These are phyloP conservation scores for Tolypocladium endophyticum DNA, from an alignment of 2,329 filamentous ascomycete species.

Conservation along the genomic window DNA sequence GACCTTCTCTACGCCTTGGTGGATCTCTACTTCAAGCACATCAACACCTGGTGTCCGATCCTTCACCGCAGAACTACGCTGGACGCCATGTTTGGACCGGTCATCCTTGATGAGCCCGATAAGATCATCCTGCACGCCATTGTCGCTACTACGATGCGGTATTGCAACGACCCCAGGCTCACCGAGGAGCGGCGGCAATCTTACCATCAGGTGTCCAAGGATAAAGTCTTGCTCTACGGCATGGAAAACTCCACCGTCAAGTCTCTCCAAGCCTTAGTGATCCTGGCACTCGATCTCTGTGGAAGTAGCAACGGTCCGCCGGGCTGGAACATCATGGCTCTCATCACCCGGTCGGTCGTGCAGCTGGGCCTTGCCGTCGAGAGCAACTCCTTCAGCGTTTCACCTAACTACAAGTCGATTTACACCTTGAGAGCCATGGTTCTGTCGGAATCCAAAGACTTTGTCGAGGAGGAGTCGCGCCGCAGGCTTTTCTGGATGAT, in stretches of 20 bases:
- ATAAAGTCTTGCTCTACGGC: constrained; percentile 77
- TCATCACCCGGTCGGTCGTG: constrained; percentile 81
- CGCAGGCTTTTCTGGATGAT: constrained; percentile 90
- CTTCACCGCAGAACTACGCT: constrained; percentile 76
- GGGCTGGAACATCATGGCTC: constrained; percentile 82
- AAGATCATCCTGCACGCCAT: constrained; percentile 78
- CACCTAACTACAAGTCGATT: constrained; percentile 73
- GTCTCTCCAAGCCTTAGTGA: constrained; percentile 76
- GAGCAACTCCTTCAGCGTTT: constrained; percentile 65
- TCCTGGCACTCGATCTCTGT: constrained; percentile 73
- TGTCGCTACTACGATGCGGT: constrained; percentile 77
- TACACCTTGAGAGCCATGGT: constrained; percentile 82
- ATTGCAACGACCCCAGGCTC: constrained; percentile 66
- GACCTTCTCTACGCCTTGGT: constrained; percentile 63
- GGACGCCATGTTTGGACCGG: constrained; percentile 70
- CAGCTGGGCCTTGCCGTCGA: constrained; percentile 81
- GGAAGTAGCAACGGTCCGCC: constrained; percentile 84
- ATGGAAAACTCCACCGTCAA: constrained; percentile 86
- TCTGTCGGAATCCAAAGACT: constrained; percentile 71
- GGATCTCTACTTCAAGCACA: constrained; percentile 69
- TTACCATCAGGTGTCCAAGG: constrained; percentile 74
- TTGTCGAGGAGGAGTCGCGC: constrained; percentile 81
- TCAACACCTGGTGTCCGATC: constrained; percentile 81
- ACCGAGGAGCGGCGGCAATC: constrained; percentile 62
- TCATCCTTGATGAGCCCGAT: constrained; percentile 69